Evolutionary conservation across 163 green algal species (phyloP), one percentile per base, ranked within the genome.

Genomic region (Picocystis sp.): DNA sequence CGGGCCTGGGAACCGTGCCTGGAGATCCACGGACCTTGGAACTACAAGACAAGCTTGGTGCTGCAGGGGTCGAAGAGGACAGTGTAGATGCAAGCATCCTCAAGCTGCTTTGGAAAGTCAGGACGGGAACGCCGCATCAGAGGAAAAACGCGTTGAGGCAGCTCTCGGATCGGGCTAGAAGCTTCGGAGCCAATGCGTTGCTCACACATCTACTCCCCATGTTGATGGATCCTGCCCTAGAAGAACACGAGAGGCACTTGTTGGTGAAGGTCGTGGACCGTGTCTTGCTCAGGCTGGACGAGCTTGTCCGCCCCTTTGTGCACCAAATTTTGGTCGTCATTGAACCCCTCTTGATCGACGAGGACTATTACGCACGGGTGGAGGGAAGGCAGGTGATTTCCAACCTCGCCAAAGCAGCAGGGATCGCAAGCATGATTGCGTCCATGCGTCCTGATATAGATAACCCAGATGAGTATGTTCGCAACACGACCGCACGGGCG

Each of bases 251-350:
- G 69, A 71, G 84, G 22, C 86, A 97, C 62, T 64, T 97, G 58
- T 68, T 98, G 23, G 89, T 98, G 60, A 97, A 97, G 67, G 74
- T 87, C 47, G 92, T 95, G 43, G 86, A 94, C 62, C 69, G 86
- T 48, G 81, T 99, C 45, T 76, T 99, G 57, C 96, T 92, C 80
- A 93, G 93, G 69, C 76, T 99, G 63, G 90, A 98, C 56, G 90
- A 99, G 70, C 74, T 97, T 44, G 90, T 99, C 38, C 77, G 90
- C 6, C 90, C 90, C 3, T 96, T 87, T 55, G 88, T 96, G 60
- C 90, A 99, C 79, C 97, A 99, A 70, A 98, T 99, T 60, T 74
- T 99, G 60, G 90, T 98, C 22, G 90, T 99, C 47, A 98, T 98
- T 53, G 87, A 98, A 79, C 90, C 90, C 17, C 76, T 99, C 72